These are phyloP conservation scores for Daldinia bambusicola DNA, from an alignment of 495 filamentous ascomycete genomes.

Conservation along the genomic window DNA sequence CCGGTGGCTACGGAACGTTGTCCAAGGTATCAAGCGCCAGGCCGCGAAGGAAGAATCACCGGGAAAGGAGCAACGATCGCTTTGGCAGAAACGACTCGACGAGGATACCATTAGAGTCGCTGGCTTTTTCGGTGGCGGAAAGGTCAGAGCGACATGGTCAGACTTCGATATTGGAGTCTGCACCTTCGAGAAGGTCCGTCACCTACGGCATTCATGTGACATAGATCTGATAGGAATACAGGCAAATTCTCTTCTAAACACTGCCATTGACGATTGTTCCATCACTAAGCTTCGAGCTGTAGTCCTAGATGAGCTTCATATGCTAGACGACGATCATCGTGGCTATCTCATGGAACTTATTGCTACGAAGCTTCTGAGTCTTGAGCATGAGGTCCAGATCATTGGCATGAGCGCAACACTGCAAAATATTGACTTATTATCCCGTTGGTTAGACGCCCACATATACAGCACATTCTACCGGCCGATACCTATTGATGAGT, in stretches of 20 bases:
- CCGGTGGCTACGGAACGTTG: slow-evolving; percentile 76
- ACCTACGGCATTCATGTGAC: slow-evolving; percentile 11
- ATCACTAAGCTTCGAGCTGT: slow-evolving; percentile 72
- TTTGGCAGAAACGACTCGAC: slow-evolving; percentile 58
- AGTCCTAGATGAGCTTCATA: slow-evolving; percentile 83
- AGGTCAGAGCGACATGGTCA: slow-evolving; percentile 70
- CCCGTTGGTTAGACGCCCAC: slow-evolving; percentile 76
- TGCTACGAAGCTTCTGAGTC: slow-evolving; percentile 76
- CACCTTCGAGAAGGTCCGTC: slow-evolving; percentile 81
- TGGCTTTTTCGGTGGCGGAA: slow-evolving; percentile 80
- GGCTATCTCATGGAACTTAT: slow-evolving; percentile 85
- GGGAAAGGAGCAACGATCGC: slow-evolving; percentile 39
- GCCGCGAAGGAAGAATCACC: slow-evolving; percentile 18
- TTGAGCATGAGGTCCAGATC: slow-evolving; percentile 77
- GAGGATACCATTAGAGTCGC: slow-evolving; percentile 68
- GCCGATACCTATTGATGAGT: slow-evolving; percentile 79
- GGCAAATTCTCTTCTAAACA: slow-evolving; percentile 84
- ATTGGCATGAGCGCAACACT: slow-evolving; percentile 87
- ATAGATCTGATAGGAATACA: slow-evolving; percentile 49
- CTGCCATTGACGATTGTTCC: slow-evolving; percentile 76
- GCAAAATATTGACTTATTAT: slow-evolving; percentile 75
- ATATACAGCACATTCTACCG: slow-evolving; percentile 79
- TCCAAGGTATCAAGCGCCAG: slow-evolving; percentile 68
- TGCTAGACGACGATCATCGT: slow-evolving; percentile 82
- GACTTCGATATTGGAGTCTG: slow-evolving; percentile 85